These are phyloP conservation scores for Microstegium vimineum DNA, from an alignment of 176 grass and related monocot genomes.

Conservation along the genomic window DNA sequence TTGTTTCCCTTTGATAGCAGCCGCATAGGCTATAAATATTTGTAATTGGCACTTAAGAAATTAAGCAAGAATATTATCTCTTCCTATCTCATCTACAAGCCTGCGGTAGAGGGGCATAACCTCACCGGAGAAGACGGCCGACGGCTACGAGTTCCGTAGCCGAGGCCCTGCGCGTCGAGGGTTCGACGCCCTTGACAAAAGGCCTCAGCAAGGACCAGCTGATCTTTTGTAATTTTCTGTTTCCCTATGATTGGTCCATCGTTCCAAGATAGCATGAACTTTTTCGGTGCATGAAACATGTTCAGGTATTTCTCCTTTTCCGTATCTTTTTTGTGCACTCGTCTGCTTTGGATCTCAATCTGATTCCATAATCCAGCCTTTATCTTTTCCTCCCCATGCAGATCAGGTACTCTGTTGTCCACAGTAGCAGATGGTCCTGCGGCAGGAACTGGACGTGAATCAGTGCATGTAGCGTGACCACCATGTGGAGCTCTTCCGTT, in stretches of 20 bases:
- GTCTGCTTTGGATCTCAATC: constrained; percentile 20
- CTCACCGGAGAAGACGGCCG: too few species aligned
- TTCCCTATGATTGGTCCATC: constrained; percentile 13
- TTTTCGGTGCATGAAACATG: constrained; percentile 13
- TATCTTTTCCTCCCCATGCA: constrained; percentile 5
- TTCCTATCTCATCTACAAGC: too few species aligned
- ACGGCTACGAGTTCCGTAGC: too few species aligned
- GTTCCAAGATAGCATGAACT: background rate
- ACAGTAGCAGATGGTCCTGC: constrained; percentile 18
- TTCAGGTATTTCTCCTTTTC: background rate
- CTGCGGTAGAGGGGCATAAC: too few species aligned
- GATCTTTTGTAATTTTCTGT: background rate
- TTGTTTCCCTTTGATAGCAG: too few species aligned
- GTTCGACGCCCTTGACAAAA: too few species aligned
- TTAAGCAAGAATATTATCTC: too few species aligned
- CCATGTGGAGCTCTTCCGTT: constrained; percentile 8
- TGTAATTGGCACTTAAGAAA: too few species aligned
- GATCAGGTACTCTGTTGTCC: background rate
- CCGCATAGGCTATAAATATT: too few species aligned
- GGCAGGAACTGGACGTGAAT: constrained; percentile 14
- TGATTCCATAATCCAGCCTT: constrained; percentile 11
- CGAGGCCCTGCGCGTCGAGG: too few species aligned
- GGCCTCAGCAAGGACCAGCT: background rate
- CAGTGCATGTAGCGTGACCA: constrained; percentile 11
- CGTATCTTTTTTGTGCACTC: background rate